phyloP scores from a whole-genome alignment of 2,329 filamentous ascomycete genomes.

The Cytospora chrysosperma region DNA sequence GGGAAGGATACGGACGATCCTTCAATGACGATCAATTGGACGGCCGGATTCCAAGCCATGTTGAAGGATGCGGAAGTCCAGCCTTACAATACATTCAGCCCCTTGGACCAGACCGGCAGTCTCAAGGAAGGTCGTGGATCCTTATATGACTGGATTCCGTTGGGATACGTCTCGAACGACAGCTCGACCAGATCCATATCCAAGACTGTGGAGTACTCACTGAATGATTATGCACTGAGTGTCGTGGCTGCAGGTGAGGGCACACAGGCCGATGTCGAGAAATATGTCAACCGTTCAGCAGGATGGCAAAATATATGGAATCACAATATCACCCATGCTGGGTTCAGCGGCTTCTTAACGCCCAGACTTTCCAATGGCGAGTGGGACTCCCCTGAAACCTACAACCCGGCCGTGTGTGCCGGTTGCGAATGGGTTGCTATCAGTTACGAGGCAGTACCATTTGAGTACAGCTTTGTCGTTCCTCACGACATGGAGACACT shows the following conservation, averaged over 20 bases:
- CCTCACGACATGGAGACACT: slow-evolving; percentile 57
- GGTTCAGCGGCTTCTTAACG: slow-evolving; percentile 57
- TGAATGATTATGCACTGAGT: slow-evolving; percentile 58
- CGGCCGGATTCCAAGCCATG: slow-evolving; percentile 66
- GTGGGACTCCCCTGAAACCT: slow-evolving; percentile 37
- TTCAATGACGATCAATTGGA: slow-evolving; percentile 57
- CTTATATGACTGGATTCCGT: slow-evolving; percentile 56
- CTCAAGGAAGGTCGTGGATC: slow-evolving; percentile 67
- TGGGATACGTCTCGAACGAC: slow-evolving; percentile 55
- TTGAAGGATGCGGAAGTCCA: slow-evolving; percentile 71
- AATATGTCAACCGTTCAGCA: slow-evolving; percentile 52
- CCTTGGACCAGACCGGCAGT: slow-evolving; percentile 50
- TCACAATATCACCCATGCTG: slow-evolving; percentile 41
- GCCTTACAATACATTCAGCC: slow-evolving; percentile 65
- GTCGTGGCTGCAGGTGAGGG: slow-evolving; percentile 54
- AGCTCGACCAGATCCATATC: slow-evolving; percentile 51
- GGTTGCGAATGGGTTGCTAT: slow-evolving; percentile 56
- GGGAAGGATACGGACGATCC: slow-evolving; percentile 54
- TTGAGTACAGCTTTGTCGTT: slow-evolving; percentile 56
- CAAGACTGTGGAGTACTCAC: slow-evolving; percentile 55
- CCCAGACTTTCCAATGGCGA: slow-evolving; percentile 50
- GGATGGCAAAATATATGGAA: slow-evolving; percentile 64
- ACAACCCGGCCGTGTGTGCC: slow-evolving; percentile 51
- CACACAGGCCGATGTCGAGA: slow-evolving; percentile 44
- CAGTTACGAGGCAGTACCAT: slow-evolving; percentile 48